Conservation (phyloP, 306 rosid genomes). For the Prunus armeniaca region DNA sequence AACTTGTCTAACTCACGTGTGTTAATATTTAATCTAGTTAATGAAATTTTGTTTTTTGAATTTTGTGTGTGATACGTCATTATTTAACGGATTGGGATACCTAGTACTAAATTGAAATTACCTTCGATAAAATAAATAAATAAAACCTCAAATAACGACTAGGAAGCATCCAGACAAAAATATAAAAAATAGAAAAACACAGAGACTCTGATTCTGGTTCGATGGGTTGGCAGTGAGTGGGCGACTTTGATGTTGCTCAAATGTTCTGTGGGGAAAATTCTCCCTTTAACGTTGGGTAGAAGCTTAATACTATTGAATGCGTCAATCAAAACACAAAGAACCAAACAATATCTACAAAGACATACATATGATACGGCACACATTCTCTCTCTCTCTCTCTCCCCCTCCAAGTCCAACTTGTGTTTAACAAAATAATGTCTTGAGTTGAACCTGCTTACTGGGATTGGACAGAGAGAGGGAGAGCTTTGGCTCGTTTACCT, state of each 20-base stretch:
- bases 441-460: no score
- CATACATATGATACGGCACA: no score
- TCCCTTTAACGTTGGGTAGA: not conserved
- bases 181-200: not conserved
- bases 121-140: not conserved
- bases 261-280: not conserved
- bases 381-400: not conserved
- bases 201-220: not conserved
- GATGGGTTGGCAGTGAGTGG: conserved; percentile 23
- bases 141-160: not conserved
- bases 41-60: no score
- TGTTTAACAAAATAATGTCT: not conserved
- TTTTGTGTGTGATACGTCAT: no score
- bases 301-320: not conserved
- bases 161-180: not conserved
- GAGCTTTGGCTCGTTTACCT: not conserved
- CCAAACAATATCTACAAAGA: not conserved
- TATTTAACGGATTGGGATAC: no score
- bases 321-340: not conserved
- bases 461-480: not conserved
- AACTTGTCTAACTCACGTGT: no score
- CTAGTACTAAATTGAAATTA: no score
- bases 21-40: no score
- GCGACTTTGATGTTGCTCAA: conserved; percentile 9
- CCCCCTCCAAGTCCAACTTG: not conserved